Evolutionary conservation across 2,329 filamentous ascomycete species (phyloP).

Genomic region (Neoarthrinium moseri): DNA sequence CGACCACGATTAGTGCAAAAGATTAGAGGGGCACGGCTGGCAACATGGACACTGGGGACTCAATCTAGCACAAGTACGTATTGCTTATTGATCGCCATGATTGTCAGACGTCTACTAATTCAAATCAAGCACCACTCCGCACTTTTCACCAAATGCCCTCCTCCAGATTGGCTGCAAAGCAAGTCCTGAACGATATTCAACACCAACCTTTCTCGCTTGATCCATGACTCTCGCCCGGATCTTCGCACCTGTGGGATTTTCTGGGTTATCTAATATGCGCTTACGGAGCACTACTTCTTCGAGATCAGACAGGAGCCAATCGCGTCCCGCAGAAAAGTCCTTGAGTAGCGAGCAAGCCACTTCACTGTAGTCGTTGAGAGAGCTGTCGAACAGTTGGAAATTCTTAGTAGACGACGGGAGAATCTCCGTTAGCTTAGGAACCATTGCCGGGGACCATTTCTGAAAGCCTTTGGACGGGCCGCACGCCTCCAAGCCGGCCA

Average conservation of each 20-base stretch:
- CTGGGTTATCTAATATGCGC: background rate
- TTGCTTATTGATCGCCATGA: too few species aligned
- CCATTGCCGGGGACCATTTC: background rate
- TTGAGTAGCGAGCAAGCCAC: background rate
- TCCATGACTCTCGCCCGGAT: background rate
- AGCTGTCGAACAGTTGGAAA: background rate
- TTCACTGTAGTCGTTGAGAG: background rate
- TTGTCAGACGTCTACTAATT: too few species aligned
- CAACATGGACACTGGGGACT: too few species aligned
- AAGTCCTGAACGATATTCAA: background rate
- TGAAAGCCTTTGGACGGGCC: background rate
- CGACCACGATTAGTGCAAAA: too few species aligned
- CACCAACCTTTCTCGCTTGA: background rate
- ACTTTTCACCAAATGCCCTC: background rate
- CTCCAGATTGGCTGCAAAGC: background rate
- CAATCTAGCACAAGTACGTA: too few species aligned
- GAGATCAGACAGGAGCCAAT: slow-evolving; percentile 1
- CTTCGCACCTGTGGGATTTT: background rate
- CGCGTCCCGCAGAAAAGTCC: background rate
- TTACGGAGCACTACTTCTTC: background rate
- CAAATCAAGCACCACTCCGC: too few species aligned
- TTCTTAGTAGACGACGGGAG: background rate
- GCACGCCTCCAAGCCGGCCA: slow-evolving; percentile 1
- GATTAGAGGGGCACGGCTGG: too few species aligned
- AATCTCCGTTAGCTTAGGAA: slow-evolving; percentile 4